Evolutionary conservation across 345 rosid genomes (phyloP), one percentile per base, ranked within the genome.

Genomic region (Sonneratia caseolaris): DNA sequence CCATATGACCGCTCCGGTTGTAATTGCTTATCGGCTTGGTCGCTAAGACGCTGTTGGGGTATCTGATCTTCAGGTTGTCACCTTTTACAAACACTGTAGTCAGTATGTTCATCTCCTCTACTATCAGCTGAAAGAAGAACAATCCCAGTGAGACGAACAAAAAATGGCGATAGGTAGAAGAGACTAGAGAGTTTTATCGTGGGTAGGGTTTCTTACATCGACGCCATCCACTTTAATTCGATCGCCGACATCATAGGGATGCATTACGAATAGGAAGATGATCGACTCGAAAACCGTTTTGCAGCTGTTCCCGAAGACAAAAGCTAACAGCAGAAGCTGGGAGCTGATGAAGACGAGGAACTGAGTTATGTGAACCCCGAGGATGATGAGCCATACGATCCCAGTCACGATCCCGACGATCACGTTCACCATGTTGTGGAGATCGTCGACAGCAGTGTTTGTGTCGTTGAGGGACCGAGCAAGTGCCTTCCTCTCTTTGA

Each of bases 91-190:
- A 86, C 56, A 84, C 82, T 11, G 86, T 86, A 4, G 83, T 83
- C 68, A 84, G 77, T 77, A 86, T 84, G 64, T 84, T 83, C 87
- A 86, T 86, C 73, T 86, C 90, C 69, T 84, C 84, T 1, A 84
- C 90, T 13, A 53, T 62, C 84, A 84, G 74, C 88, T 86, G 82
- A 64, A 37, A 48, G 43, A 43, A 70, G 68, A 71, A 37, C 56
- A 19, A 40, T 5, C 4, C 22, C 4, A 3, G 8, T 47, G 18
- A 15, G 43, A 8, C 43, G 9, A 40, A 40, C 43, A 8, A 40
- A 2, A 40, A 40, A 40, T 40, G 32, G 32, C 32, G 32, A 27
- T 27, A 27, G 0, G 9, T 1, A 24, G 18, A 16, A 24, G 3
- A 5, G 37, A 24, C 11, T 11, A 16, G 10, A 47, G 64, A 37